Base-by-base conservation (phyloP, 306 rosid species). In the Cucurbita pepo region DNA sequence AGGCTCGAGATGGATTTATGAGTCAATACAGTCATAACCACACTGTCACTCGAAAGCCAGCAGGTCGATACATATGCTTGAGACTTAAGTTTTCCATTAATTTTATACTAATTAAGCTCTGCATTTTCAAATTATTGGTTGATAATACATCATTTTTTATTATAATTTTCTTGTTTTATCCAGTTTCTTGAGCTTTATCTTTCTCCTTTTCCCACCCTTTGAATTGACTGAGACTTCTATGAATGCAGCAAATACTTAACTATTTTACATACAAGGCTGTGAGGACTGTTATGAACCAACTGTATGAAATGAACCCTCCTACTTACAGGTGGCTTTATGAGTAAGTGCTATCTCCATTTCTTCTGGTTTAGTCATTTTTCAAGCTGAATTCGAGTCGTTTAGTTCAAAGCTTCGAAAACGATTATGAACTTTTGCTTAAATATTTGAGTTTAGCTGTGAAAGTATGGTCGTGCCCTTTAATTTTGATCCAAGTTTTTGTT, bases 251-350 rank as follows among this genome's bases (percentile, higher is more conserved):
- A 94, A 3, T 90, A 71, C 85, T 94, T 84, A 94, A 90, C 79
- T 94, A 94, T 77, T 94, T 94, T 87, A 94, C 98, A 9, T 83
- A 83, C 79, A 90, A 90, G 82, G 98, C 98, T 73, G 98, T 89
- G 85, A 86, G 96, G 90, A 94, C 96, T 45, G 98, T 94, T 67
- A 83, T 94, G 81, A 88, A 82, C 81, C 98, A 94, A 77, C 77
- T 94, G 38, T 86, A 94, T 75, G 98, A 94, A 84, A 94, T 94
- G 97, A 90, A 94, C 12, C 98, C 98, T 2, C 89, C 96, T 4
- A 82, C 89, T 55, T 91, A 94, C 78, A 86, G 89, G 55, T 94
- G 97, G 96, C 83, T 94, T 72, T 94, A 94, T 18, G 85, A 94
- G 98, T 94, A 87, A 83, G 98, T 87, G 21, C 45, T 53, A 41